Evolutionary conservation across 495 filamentous ascomycete species (phyloP).

Genomic region (Aspergillus biplanus): DNA sequence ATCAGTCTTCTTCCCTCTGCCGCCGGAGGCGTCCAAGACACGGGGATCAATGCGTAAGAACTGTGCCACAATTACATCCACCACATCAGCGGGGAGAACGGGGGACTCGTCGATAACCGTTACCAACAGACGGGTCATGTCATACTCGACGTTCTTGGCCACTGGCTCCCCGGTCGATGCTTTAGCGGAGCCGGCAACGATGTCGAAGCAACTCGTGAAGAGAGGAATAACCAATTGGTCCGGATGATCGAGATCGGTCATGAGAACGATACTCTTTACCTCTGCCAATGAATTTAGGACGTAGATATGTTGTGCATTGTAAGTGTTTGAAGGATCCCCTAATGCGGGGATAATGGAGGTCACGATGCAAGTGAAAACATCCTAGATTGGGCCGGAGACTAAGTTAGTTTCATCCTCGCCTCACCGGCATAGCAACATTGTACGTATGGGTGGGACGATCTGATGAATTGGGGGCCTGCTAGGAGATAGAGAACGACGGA

Average conservation of each 20-base stretch:
- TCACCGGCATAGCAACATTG: not conserved
- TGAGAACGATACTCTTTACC: constrained; percentile 90
- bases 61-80: constrained; percentile 95
- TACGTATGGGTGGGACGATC: not conserved
- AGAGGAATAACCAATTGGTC: constrained; percentile 77
- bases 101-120: constrained; percentile 85
- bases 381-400: constrained; percentile 51
- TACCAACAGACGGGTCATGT: constrained; percentile 84
- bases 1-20: constrained; percentile 64
- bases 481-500: not conserved
- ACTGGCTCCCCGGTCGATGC: constrained; percentile 75
- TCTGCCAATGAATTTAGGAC: constrained; percentile 86
- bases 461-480: not conserved
- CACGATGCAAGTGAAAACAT: constrained; percentile 90
- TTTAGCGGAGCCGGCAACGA: constrained; percentile 77
- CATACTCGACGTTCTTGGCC: constrained; percentile 86
- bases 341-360: constrained; percentile 81
- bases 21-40: constrained; percentile 45
- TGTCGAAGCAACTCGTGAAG: constrained; percentile 89
- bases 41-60: constrained; percentile 84
- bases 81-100: constrained; percentile 76
- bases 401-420: not conserved
- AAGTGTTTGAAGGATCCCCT: constrained; percentile 84
- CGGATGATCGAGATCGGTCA: constrained; percentile 84
- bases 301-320: constrained; percentile 90